phyloP scores from a whole-genome alignment of 129 eudicot species.

The Ambrosia trifida region DNA sequence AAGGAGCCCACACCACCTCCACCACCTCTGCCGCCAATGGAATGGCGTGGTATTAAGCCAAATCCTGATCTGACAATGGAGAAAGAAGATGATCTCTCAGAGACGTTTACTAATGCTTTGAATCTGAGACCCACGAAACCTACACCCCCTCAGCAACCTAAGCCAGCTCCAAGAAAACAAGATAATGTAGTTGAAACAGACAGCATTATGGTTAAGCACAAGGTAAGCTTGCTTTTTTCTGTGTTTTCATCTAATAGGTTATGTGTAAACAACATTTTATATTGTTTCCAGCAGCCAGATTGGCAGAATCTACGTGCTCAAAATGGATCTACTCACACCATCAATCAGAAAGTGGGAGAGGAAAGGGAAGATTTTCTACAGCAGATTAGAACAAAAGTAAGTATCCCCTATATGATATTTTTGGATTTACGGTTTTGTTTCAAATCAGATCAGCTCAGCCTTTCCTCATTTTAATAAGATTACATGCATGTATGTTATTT shows the following conservation, averaged over 20 bases:
- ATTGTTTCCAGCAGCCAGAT: slow-evolving; percentile 42
- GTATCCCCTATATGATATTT: slow-evolving; percentile 14
- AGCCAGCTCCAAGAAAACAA: slow-evolving; percentile 51
- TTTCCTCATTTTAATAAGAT: too few species aligned
- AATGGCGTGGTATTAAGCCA: slow-evolving; percentile 69
- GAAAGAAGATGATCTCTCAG: slow-evolving; percentile 38
- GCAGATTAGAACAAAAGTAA: slow-evolving; percentile 90
- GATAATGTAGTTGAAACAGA: slow-evolving; percentile 37
- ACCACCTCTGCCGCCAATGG: slow-evolving; percentile 94
- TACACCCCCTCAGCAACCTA: slow-evolving; percentile 44
- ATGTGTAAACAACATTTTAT: background rate
- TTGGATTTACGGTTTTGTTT: background rate
- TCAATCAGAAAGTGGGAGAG: slow-evolving; percentile 36
- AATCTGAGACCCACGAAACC: slow-evolving; percentile 38
- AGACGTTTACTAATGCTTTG: slow-evolving; percentile 39
- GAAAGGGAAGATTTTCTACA: slow-evolving; percentile 82
- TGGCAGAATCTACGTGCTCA: slow-evolving; percentile 43
- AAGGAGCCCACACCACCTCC: slow-evolving; percentile 53
- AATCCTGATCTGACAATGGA: slow-evolving; percentile 38
- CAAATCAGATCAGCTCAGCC: background rate
- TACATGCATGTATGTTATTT: background rate
- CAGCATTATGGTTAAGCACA: slow-evolving; percentile 29
- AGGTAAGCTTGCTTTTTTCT: slow-evolving; percentile 35
- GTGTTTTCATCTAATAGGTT: background rate
- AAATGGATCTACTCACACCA: slow-evolving; percentile 30